Base-by-base conservation (phyloP, 257 asterid genomes). In the Primulina huaijiensis region DNA sequence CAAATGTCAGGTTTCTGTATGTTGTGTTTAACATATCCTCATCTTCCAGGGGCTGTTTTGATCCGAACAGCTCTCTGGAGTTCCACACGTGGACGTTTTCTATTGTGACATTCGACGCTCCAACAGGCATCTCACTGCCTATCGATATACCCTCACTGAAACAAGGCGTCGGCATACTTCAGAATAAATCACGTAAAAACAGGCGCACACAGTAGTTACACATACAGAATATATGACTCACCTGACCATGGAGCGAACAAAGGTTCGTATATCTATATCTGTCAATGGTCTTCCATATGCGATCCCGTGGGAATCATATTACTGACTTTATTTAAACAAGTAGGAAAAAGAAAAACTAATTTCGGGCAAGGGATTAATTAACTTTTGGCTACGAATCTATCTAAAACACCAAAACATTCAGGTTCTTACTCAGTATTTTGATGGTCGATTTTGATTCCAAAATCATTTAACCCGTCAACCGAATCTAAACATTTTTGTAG, bases 101-200 rank as follows among this genome's bases (percentile, higher is more conserved):
- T 35, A 94, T 76, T 2, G 90, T 94, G 60, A 94, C 77, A 30
- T 94, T 94, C 19, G 99, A 89, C 75, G 91, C 88, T 2, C 99
- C 98, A 2, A 98, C 98, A 0, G 99, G 91, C 99, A 94, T 94
- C 76, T 94, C 99, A 38, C 98, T 94, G 79, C 99, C 99, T 78
- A 94, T 89, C 60, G 99, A 94, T 79, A 91, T 66, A 50, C 98
- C 98, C 3, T 98, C 97, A 72, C 99, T 94, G 61, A 77, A 67
- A 67, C 62, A 81, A 21, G 69, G 65, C 5, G 27, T 34, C 62
- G 25, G 1, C 1, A 35, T 35, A 55, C 16, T 38, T 19, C 12
- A 8, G 38, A 65, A 56, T 14, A 10, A 16, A 73, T 25, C 7
- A 27, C 2, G 2, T 2, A 27, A n/a, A 27, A 55, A 21, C 66